These are phyloP conservation scores for Ganoderma multipileum DNA, from an alignment of 1,284 basidiomycete genomes.

Conservation along the genomic window DNA sequence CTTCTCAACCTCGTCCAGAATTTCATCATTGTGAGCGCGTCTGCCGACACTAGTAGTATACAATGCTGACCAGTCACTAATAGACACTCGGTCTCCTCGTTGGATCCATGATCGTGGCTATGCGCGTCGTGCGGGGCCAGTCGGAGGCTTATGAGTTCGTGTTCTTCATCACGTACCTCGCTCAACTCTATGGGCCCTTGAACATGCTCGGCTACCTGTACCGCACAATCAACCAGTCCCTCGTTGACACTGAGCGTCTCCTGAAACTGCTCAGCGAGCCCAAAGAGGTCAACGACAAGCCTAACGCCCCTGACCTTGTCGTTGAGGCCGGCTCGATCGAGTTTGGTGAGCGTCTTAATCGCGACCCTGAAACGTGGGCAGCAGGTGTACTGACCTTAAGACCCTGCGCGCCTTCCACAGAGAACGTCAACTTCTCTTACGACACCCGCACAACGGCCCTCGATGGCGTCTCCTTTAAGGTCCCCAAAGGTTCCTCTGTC, in stretches of 20 bases:
- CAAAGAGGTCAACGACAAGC: constrained; percentile 83
- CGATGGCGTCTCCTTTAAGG: constrained; percentile 82
- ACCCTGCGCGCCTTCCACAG: constrained; percentile 44
- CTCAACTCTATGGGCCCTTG: constrained; percentile 78
- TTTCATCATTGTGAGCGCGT: constrained; percentile 69
- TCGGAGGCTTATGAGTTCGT: constrained; percentile 68
- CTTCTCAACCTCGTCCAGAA: constrained; percentile 81
- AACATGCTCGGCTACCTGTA: constrained; percentile 80
- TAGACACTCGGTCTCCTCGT: constrained; percentile 79
- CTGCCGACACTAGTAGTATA: neutral
- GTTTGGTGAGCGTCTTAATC: constrained; percentile 64
- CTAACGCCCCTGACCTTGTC: constrained; percentile 75
- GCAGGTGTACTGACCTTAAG: constrained; percentile 4
- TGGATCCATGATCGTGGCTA: constrained; percentile 79
- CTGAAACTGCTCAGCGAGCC: constrained; percentile 79
- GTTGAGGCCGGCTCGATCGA: constrained; percentile 83
- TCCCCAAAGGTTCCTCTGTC: constrained; percentile 81
- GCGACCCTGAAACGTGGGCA: neutral
- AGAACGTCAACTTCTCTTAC: constrained; percentile 85
- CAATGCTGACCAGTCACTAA: constrained; percentile 12
- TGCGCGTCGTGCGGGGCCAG: constrained; percentile 61
- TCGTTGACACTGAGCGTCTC: constrained; percentile 84
- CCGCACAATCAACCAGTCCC: constrained; percentile 73
- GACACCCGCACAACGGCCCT: constrained; percentile 79
- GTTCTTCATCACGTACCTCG: constrained; percentile 81